Percentiles rank a stretch among this genome's conserved stretches.
phyloP scores from a whole-genome alignment of 177 flowering plant genomes.

The Telopea speciosissima region DNA sequence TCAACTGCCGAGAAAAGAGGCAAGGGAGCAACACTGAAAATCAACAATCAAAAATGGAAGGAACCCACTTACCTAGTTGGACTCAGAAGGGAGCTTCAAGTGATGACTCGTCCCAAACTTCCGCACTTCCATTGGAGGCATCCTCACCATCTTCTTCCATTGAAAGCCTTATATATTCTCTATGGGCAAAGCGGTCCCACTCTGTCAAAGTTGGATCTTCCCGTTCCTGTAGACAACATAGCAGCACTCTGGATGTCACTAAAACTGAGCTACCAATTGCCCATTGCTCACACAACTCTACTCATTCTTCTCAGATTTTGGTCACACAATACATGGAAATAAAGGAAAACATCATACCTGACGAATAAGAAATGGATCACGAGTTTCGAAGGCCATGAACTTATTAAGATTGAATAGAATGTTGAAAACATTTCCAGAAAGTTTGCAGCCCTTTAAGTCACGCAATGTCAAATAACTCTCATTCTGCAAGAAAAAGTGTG shows the following conservation, averaged over 20 bases:
- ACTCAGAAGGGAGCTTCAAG: constrained; percentile 67
- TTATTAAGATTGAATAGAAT: constrained; percentile 61
- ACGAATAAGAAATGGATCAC: constrained; percentile 63
- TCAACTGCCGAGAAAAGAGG: background rate
- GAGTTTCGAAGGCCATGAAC: constrained; percentile 59
- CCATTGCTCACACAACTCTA: background rate
- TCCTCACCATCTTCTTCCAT: constrained; percentile 84
- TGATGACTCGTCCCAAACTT: constrained; percentile 76
- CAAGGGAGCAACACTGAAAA: background rate
- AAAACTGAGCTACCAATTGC: background rate
- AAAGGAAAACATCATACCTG: constrained; percentile 24
- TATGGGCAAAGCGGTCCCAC: constrained; percentile 82
- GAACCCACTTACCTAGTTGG: constrained; percentile 17
- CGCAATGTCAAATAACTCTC: constrained; percentile 46
- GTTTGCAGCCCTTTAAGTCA: constrained; percentile 49
- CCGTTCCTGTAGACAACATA: constrained; percentile 45
- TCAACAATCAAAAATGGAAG: background rate
- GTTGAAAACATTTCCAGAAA: constrained; percentile 56
- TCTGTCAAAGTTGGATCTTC: constrained; percentile 77
- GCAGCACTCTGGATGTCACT: background rate
- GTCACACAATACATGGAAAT: background rate
- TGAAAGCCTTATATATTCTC: constrained; percentile 74
- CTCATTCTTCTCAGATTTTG: background rate
- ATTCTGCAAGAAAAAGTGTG: constrained; percentile 26
- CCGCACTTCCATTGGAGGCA: constrained; percentile 73